Evolutionary conservation across 495 filamentous ascomycete genomes (phyloP).

Genomic region (Tuber brumale): DNA sequence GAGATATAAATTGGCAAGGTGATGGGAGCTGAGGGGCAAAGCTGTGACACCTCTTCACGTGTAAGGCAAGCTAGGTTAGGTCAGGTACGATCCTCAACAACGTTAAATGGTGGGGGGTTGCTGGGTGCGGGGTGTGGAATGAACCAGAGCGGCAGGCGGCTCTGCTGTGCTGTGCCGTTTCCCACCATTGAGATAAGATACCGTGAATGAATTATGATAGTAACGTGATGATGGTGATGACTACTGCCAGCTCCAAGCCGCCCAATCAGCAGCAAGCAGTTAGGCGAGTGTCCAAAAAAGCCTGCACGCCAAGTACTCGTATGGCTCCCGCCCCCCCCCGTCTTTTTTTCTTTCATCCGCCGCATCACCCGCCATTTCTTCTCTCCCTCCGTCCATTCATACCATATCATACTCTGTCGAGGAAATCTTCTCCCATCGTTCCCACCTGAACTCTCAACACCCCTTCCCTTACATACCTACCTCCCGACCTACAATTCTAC

Average conservation of each 20-base stretch:
- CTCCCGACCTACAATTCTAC: constrained; percentile 6
- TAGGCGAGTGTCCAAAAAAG: neutral
- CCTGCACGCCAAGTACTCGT: neutral
- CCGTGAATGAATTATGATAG: too few relatives aligned
- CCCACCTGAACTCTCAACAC: neutral
- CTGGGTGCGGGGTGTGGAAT: neutral
- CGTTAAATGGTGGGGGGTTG: neutral
- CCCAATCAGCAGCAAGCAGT: neutral
- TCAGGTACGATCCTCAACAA: neutral
- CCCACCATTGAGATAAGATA: neutral
- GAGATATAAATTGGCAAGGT: neutral
- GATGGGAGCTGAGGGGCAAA: neutral
- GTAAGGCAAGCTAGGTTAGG: neutral
- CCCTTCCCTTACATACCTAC: neutral
- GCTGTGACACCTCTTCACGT: neutral
- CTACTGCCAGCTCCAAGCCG: too few relatives aligned
- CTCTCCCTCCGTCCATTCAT: neutral
- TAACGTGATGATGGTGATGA: too few relatives aligned
- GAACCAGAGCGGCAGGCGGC: neutral
- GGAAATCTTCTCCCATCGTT: neutral
- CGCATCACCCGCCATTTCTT: neutral
- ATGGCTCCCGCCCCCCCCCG: neutral
- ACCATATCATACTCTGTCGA: neutral
- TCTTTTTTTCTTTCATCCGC: neutral
- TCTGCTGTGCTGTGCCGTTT: neutral